Base-by-base conservation (phyloP, 257 asterid species). In the Paraleonurus japonicus region DNA sequence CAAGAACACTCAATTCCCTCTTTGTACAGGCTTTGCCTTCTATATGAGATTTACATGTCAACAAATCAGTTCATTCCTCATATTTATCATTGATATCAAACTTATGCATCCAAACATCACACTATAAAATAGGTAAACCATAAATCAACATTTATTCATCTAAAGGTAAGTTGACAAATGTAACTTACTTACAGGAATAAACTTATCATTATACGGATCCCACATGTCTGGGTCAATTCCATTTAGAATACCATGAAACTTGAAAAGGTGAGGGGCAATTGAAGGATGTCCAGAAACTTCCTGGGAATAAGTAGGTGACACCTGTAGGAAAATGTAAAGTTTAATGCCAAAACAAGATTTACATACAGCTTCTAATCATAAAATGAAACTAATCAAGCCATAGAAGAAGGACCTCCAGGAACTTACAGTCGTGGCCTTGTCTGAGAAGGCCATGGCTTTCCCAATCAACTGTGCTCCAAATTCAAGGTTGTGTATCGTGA, bases 161-260 rank as follows among this genome's bases (percentile, higher is more conserved):
- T 43, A 57, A 60, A 64, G 50, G 55, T 15, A 60, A 78, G 69
- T 48, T 58, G 28, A 32, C 22, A 23, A 62, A 54, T 27, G 70
- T 26, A 68, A 77, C 71, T 33, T 28, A 80, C 98, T 85, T 77
- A 92, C 99, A 48, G 98, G 99, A 69, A 95, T 73, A 80, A 87
- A 88, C 70, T 86, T 87, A 81, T 95, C 98, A 61, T 92, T 92
- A 50, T 78, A 95, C 16, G 99, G 99, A 69, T 95, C 99, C 99
- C 99, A 95, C 27, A 95, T 92, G 77, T 95, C 99, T 12, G 95
- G 96, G 78, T 95, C 98, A 75, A 95, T 95, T 76, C 99, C 99
- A 81, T 95, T 95, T 45, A 92, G 81, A 75, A 95, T 90, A 55
- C 99, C 99, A 66, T 90, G 99, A 65, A 95, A 95, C 87, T 95